Percentiles rank a stretch among this genome's conserved stretches.
Evolutionary conservation across 1,284 basidiomycete species (phyloP).

Genomic region (Lignosus rhinocerotis): DNA sequence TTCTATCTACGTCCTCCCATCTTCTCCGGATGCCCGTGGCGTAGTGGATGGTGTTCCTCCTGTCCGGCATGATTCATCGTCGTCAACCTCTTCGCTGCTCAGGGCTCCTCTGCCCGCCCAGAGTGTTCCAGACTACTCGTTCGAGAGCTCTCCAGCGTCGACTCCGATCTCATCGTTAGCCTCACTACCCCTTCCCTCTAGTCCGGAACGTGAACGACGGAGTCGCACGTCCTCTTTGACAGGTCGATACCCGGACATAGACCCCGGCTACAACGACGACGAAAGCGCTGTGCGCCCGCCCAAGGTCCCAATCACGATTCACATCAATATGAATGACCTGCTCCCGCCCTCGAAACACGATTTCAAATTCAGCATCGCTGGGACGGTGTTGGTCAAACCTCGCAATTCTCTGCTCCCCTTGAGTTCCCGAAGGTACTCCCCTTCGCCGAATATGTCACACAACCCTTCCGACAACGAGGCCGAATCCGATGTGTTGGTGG

Average conservation of each 20-base stretch:
- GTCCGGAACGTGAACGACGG: constrained; percentile 34
- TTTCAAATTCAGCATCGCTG: constrained; percentile 65
- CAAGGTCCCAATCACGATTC: constrained; percentile 62
- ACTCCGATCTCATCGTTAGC: constrained; percentile 58
- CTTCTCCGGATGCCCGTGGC: constrained; percentile 46
- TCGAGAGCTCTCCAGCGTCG: constrained; percentile 55
- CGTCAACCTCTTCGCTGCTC: constrained; percentile 57
- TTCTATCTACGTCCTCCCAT: constrained; percentile 34
- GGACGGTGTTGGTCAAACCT: constrained; percentile 61
- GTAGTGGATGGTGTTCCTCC: constrained; percentile 26
- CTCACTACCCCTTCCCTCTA: constrained; percentile 46
- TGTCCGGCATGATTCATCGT: constrained; percentile 41
- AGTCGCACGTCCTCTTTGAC: constrained; percentile 33
- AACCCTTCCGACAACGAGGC: constrained; percentile 33
- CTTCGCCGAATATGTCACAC: constrained; percentile 22
- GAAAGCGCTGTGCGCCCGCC: constrained; percentile 39
- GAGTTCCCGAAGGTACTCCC: constrained; percentile 14
- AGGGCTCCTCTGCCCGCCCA: constrained; percentile 68
- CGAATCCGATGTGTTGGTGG: constrained; percentile 48
- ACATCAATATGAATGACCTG: constrained; percentile 77
- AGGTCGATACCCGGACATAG: constrained; percentile 25
- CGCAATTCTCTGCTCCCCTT: constrained; percentile 33
- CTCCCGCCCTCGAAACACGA: constrained; percentile 60
- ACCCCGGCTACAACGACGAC: constrained; percentile 26
- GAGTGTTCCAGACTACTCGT: constrained; percentile 64